A percentile compares a stretch with the other conserved stretches of the same genome.
These are phyloP conservation scores for Juglanconis sp. DNA, from an alignment of 2,329 filamentous ascomycete species.

Conservation along the genomic window DNA sequence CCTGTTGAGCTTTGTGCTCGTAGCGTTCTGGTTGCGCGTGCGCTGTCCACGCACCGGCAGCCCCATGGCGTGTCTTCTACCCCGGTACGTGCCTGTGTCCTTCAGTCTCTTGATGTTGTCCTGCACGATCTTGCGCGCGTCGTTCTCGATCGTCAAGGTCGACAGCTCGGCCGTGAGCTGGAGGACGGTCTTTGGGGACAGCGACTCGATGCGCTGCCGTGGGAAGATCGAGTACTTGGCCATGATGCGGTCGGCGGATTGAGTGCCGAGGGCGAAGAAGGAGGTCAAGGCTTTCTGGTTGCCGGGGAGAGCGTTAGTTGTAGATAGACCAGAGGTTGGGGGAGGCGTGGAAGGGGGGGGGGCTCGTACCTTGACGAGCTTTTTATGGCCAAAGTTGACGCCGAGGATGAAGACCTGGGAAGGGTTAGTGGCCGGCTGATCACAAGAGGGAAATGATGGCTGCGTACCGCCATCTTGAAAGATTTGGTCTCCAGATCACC, in stretches of 20 bases:
- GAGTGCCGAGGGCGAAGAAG: constrained; percentile 82
- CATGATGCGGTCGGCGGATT: constrained; percentile 70
- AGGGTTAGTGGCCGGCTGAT: not conserved
- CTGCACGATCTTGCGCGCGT: constrained; percentile 70
- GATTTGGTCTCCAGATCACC: constrained; percentile 4
- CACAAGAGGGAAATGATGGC: not conserved
- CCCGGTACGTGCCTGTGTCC: constrained; percentile 88
- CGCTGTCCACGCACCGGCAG: constrained; percentile 87
- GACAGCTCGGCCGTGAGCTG: constrained; percentile 82
- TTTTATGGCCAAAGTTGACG: constrained; percentile 78
- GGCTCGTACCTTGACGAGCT: constrained; percentile 72
- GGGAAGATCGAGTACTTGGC: constrained; percentile 88
- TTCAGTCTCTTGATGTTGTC: constrained; percentile 84
- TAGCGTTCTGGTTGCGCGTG: constrained; percentile 71
- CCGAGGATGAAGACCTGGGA: constrained; percentile 78
- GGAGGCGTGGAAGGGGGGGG: constrained; percentile 10
- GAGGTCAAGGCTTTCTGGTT: constrained; percentile 68
- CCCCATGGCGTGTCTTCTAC: constrained; percentile 86
- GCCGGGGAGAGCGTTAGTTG: constrained; percentile 13
- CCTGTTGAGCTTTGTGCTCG: constrained; percentile 59
- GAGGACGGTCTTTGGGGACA: constrained; percentile 74
- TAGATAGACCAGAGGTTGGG: constrained; percentile 8
- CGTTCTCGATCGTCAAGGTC: constrained; percentile 91
- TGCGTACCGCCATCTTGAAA: constrained; percentile 7
- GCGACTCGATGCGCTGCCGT: constrained; percentile 70